Evolutionary conservation across 179 eudicot species (phyloP).

Genomic region (Spergularia azorica): DNA sequence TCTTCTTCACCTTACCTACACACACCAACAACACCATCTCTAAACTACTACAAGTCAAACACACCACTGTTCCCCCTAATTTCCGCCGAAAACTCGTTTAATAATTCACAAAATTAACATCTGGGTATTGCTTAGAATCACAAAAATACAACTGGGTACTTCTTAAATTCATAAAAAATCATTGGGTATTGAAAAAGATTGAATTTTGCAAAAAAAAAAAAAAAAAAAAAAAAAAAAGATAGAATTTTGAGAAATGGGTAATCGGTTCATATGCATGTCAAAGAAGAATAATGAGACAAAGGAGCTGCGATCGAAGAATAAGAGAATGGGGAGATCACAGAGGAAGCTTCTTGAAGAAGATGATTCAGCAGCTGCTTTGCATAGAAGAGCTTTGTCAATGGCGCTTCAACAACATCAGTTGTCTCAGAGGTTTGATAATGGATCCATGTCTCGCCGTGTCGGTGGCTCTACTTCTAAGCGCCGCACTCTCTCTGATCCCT

Average conservation of each 20-base stretch:
- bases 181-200: slow-evolving; percentile 10
- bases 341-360: slow-evolving; percentile 67
- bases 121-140: background rate
- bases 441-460: slow-evolving; percentile 81
- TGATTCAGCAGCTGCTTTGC: slow-evolving; percentile 59
- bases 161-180: background rate
- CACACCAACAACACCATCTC: background rate
- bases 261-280: slow-evolving; percentile 63
- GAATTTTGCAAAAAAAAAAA: no score
- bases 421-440: slow-evolving; percentile 82
- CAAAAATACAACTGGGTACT: no score
- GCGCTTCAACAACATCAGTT: slow-evolving; percentile 84
- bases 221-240: no score
- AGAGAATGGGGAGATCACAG: slow-evolving; percentile 63
- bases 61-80: background rate
- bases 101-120: background rate
- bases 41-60: slow-evolving; percentile 18
- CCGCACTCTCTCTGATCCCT: slow-evolving; percentile 57
- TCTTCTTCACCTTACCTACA: background rate
- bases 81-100: background rate
- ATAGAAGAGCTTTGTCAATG: slow-evolving; percentile 78
- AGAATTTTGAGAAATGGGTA: slow-evolving; percentile 56
- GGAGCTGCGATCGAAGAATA: slow-evolving; percentile 62
- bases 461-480: slow-evolving; percentile 68
- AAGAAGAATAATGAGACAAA: slow-evolving; percentile 48